Evolutionary conservation across 2,329 filamentous ascomycete genomes (phyloP).

Genomic region (Talaromyces marneffei): DNA sequence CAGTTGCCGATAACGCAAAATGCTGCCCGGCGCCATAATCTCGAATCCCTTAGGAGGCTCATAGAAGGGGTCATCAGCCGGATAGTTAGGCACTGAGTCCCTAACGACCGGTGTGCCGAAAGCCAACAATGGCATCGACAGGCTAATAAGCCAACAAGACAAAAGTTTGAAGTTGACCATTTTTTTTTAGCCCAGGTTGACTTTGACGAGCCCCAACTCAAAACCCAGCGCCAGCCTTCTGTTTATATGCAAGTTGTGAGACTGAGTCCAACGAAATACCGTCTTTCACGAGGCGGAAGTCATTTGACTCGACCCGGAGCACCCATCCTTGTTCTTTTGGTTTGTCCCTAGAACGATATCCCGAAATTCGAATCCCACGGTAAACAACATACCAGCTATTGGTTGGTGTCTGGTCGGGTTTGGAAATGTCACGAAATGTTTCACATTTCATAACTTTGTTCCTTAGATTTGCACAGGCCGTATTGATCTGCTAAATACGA

Average conservation of each 20-base stretch:
- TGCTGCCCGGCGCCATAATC: slow-evolving; percentile 21
- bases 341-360: neutral
- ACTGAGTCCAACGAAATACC: neutral
- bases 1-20: slow-evolving; percentile 23
- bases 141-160: slow-evolving; percentile 3
- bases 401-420: neutral
- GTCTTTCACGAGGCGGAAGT: neutral
- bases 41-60: slow-evolving; percentile 25
- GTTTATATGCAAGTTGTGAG: neutral
- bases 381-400: neutral
- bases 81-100: slow-evolving; percentile 15
- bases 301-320: neutral
- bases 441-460: neutral
- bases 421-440: neutral
- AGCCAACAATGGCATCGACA: slow-evolving; percentile 1
- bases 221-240: neutral
- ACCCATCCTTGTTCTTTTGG: neutral
- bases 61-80: slow-evolving; percentile 27
- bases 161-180: neutral
- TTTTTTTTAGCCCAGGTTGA: neutral
- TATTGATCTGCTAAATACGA: neutral
- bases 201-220: neutral
- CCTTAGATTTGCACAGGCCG: neutral
- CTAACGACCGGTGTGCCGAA: neutral
- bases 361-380: neutral